Conservation (phyloP, 805 yeast genomes). For the Grigorovia humatica region DNA sequence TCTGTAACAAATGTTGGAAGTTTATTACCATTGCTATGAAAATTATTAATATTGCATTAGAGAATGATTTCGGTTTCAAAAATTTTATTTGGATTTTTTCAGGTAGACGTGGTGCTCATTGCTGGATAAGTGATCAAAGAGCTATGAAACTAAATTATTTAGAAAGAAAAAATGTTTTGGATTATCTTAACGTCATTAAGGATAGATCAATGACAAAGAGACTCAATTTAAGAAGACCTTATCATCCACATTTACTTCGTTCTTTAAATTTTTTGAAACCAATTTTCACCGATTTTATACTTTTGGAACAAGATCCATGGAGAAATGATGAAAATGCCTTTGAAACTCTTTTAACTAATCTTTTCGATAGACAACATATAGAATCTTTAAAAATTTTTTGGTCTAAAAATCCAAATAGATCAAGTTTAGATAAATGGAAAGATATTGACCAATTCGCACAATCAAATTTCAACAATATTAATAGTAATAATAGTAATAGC, state of each 20-base stretch:
- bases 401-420: constrained; percentile 39
- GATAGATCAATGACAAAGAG: constrained; percentile 39
- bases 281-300: constrained; percentile 52
- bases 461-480: background rate
- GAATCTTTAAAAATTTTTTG: constrained; percentile 48
- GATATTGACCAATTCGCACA: constrained; percentile 49
- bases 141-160: constrained; percentile 68
- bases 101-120: constrained; percentile 98
- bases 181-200: constrained; percentile 69
- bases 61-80: constrained; percentile 82
- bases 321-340: constrained; percentile 41
- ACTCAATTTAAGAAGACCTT: constrained; percentile 58
- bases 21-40: constrained; percentile 78
- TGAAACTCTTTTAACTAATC: constrained; percentile 47
- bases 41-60: constrained; percentile 58
- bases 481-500: background rate
- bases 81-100: constrained; percentile 91
- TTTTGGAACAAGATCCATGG: constrained; percentile 89
- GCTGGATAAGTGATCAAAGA: constrained; percentile 87
- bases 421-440: constrained; percentile 65
- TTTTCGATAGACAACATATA: constrained; percentile 51
- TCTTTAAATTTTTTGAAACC: constrained; percentile 58
- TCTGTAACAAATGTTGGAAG: constrained; percentile 88
- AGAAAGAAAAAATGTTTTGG: constrained; percentile 68
- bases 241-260: constrained; percentile 79